Evolutionary conservation across 495 filamentous ascomycete species (phyloP).

Genomic region (Xylaria bambusicola): DNA sequence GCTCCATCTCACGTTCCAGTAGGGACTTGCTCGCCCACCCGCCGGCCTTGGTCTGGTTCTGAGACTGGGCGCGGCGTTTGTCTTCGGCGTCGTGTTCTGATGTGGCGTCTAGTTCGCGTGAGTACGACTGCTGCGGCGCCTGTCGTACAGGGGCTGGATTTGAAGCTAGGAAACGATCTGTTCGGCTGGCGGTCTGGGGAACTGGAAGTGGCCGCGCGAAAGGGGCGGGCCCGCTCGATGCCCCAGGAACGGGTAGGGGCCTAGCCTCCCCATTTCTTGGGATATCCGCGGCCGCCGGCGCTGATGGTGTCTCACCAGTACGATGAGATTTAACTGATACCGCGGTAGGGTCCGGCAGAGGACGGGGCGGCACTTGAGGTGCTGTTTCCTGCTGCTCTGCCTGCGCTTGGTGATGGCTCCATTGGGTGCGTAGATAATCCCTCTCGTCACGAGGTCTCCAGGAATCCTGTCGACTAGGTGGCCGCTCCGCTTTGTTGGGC

Average conservation of each 20-base stretch:
- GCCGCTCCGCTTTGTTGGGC: conserved; percentile 49
- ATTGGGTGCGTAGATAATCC: conserved; percentile 70
- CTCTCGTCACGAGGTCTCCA: conserved; percentile 72
- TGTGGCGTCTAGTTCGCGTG: conserved; percentile 57
- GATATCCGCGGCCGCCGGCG: conserved; percentile 30
- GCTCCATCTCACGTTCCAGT: conserved; percentile 93
- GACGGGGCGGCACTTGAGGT: conserved; percentile 48
- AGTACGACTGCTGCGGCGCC: conserved; percentile 51
- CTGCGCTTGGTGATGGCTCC: conserved; percentile 59
- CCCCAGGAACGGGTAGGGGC: conserved; percentile 32
- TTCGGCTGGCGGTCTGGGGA: conserved; percentile 39
- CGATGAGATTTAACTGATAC: conserved; percentile 34
- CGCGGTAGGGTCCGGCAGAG: conserved; percentile 27
- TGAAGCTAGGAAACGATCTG: conserved; percentile 46
- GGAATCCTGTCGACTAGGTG: conserved; percentile 61
- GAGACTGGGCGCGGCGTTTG: conserved; percentile 61
- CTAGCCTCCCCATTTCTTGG: conserved; percentile 42
- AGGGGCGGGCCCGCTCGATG: conserved; percentile 17
- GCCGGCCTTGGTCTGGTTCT: conserved; percentile 69
- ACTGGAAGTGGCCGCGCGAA: conserved; percentile 36
- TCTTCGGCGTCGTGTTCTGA: conserved; percentile 71
- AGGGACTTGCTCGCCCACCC: conserved; percentile 81
- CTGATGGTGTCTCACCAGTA: conserved; percentile 36
- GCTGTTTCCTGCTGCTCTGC: conserved; percentile 24
- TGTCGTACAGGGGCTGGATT: conserved; percentile 41